Evolutionary conservation across 2,329 filamentous ascomycete genomes (phyloP).

Genomic region (Lasiodiplodia sp.): DNA sequence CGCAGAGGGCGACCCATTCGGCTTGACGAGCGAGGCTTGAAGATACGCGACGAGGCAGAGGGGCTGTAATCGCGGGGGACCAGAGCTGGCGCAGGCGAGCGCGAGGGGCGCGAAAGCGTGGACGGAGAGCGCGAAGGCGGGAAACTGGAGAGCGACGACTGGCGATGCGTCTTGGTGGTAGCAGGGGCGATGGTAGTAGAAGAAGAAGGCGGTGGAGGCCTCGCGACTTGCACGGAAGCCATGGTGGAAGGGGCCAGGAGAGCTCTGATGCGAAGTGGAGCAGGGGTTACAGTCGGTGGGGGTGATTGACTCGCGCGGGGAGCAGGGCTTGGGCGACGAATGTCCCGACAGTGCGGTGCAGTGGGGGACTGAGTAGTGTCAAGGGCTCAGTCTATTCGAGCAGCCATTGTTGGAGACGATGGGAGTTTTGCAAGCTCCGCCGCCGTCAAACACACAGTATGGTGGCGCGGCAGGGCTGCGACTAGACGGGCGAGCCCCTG

Average conservation of each 20-base stretch:
- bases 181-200: background rate
- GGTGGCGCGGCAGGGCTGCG: conserved; percentile 14
- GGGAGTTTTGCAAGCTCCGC: conserved; percentile 1
- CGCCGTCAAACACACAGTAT: background rate
- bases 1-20: conserved; percentile 44
- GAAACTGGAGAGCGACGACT: conserved; percentile 52
- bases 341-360: background rate
- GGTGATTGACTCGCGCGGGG: conserved; percentile 23
- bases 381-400: background rate
- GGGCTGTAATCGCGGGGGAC: conserved; percentile 42
- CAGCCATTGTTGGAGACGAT: conserved; percentile 12
- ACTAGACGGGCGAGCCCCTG: conserved; percentile 1
- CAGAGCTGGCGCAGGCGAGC: conserved; percentile 46
- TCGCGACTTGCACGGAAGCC: conserved; percentile 40
- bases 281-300: conserved; percentile 24
- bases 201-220: conserved; percentile 36
- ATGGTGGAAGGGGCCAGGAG: conserved; percentile 34
- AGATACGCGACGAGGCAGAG: conserved; percentile 34
- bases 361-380: background rate
- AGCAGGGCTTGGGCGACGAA: background rate
- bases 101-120: conserved; percentile 43
- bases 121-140: conserved; percentile 50
- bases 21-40: conserved; percentile 37
- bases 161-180: conserved; percentile 42
- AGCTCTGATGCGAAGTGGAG: conserved; percentile 24